Base-by-base conservation (phyloP, 2,329 filamentous ascomycete species). In the Talaromyces sp. region DNA sequence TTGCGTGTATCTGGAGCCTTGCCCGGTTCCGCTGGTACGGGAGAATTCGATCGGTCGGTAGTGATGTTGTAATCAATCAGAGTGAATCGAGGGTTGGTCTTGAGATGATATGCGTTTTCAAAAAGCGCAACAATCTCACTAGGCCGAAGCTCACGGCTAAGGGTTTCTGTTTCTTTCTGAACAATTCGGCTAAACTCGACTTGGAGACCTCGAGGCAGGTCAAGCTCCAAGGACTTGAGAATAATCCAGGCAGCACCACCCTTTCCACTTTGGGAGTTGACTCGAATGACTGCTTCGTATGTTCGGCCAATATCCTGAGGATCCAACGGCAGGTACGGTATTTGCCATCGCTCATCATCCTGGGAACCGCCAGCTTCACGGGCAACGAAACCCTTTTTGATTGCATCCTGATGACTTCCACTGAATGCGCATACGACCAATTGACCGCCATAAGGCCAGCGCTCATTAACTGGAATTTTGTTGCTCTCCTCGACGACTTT, bases 271-370 rank as follows among this genome's bases (percentile, higher is more conserved):
- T 98, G 94, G 18, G 91, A 96, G 82, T 98, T 99, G 84, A 98
- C 94, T 63, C 94, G 90, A 73, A 98, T 98, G 73, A 98, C 90
- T 63, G 94, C 94, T 78, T 98, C 93, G 84, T 98, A 98, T n/a
- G 89, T 97, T 62, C 94, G 88, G 57, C 94, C 94, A 66, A 98
- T 96, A 72, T 98, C 94, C 71, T 90, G 84, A 5, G 94, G 94
- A 72, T 98, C 94, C 69, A 98, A 85, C 12, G 94, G 94, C 56
- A 98, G 88, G 73, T 98, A 98, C 0, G 94, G 94, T 44, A 97
- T 84, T 68, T 90, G 81, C 94, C 94, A 98, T 47, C 79, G 81
- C 70, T 88, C 86, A 61, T 94, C 86, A 71, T 84, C 80, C 5
- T 77, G 80, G 53, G 83, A 81, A 59, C 82, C 83, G 0, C 83